Base-by-base conservation (phyloP, 164 flowering plant genomes). In the Chloranthus sessilifolius region DNA sequence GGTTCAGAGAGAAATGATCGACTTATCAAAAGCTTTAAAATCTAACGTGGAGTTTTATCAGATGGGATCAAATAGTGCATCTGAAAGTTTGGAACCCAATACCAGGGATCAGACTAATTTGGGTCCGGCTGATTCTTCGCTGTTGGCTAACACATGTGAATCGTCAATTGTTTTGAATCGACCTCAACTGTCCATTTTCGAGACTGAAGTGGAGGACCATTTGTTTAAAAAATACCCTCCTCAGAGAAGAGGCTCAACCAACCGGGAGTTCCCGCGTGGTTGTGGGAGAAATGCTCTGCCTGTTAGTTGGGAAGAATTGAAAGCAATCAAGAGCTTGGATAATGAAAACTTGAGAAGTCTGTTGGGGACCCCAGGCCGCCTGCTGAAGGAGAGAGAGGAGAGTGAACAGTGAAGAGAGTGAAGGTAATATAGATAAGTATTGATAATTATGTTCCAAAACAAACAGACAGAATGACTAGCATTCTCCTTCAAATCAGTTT, bases 231-330 rank as follows among this genome's bases (percentile, higher is more conserved):
- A 59, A 3, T 78, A 60, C 53, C 81, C 75, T 61, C 71, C 72
- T 27, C 66, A 59, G 16, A 71, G 74, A 60, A 75, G 61, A 50
- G 38, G 77, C 41, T 74, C 68, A 0, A 59, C 61, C 15, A 17
- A 7, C 12, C 48, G 70, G 33, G 67, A 67, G 53, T 74, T 67
- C 25, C 74, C 74, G 10, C 59, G 33, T 4, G 56, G 55, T 33
- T 69, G 74, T 53, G 74, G 73, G 42, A 60, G 64, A 31, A 64
- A 72, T 57, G 80, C 71, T 48, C 62, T 58, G 26, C 35, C 0
- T 26, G 43, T 63, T 35, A 45, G 42, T 21, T 52, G 47, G 52
- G 72, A 52, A n/a, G 71, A 65, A 45, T 10, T 44, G n/a, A 47
- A 66, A 31, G 37, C 24, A 38, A 47, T 25, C 41, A 12, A 37